Base-by-base conservation (phyloP, 768 basidiomycete genomes). In the Mrakia gelida region DNA sequence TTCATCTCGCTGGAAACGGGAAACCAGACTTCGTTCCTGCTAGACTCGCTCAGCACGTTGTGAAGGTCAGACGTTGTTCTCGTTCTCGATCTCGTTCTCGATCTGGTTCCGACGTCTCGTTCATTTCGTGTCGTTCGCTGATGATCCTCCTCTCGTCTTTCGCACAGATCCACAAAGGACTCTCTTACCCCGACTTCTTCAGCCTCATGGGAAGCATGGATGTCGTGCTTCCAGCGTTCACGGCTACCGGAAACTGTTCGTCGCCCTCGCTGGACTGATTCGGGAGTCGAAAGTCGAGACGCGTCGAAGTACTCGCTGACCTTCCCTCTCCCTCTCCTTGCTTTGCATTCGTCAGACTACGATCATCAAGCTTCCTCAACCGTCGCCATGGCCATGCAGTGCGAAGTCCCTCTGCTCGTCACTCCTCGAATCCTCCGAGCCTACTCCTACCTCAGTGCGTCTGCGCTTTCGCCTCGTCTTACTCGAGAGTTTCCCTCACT, bases 301-400 rank as follows among this genome's bases (percentile, higher is more conserved):
- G 59, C 23, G 26, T 26, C 23, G 59, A 28, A 4, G 7, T 23
- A 9, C 65, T 67, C 18, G 7, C 65, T 63, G 61, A n/a, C 21
- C 61, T 63, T 16, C 18, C 61, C n/a, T 21, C 21, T 26, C 30
- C 18, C 65, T 67, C n/a, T 30, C 28, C 26, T 26, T n/a, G 0
- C 15, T 8, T 21, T 3, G 3, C 8, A 8, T 41, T 18, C 13
- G 1, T 8, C 45, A 73, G 71, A 73, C 56, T 73, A 73, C 54
- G 56, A 56, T 18, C 49, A 26, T 3, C 52, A 59, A 38, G 72
- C 72, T 11, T 73, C 72, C 18, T 73, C 72, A 1, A 73, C 72
- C 0, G 72, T 73, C 7, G 72, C 72, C 16, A 73, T 73, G 72
- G 52, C 72, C 9, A 61, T 61, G 52, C 72, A 73, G 26, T 73